These are phyloP conservation scores for Apiospora saccharicola DNA, from an alignment of 2,329 filamentous ascomycete genomes.

Conservation along the genomic window DNA sequence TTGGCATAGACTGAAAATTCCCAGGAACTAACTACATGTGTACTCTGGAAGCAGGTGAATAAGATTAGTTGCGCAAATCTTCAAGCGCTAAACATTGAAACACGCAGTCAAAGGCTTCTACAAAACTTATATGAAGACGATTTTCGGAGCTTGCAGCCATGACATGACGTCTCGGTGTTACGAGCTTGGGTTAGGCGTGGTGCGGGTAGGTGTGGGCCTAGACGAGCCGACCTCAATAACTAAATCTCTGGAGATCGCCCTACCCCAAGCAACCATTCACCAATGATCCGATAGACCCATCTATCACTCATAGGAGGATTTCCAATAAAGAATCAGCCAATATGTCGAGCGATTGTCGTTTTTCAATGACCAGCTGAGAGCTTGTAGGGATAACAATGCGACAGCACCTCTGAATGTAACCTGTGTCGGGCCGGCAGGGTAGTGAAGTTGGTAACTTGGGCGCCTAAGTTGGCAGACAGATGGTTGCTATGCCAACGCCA, in stretches of 20 bases:
- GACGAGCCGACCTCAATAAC: neutral
- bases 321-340: no score
- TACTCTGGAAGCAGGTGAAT: neutral
- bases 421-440: neutral
- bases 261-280: neutral
- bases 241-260: neutral
- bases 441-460: neutral
- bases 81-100: neutral
- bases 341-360: no score
- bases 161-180: slow-evolving; percentile 20
- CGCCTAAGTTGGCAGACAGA: neutral
- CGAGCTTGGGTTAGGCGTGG: neutral
- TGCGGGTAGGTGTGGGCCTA: neutral
- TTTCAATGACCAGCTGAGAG: neutral
- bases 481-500: slow-evolving; percentile 2
- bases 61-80: neutral
- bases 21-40: neutral
- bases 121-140: neutral
- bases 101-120: neutral
- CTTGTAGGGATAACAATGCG: neutral
- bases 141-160: neutral
- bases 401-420: neutral
- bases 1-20: slow-evolving; percentile 22
- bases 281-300: no score
- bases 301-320: no score